phyloP scores from a whole-genome alignment of 768 basidiomycete species.

The Amyloporia xantha region DNA sequence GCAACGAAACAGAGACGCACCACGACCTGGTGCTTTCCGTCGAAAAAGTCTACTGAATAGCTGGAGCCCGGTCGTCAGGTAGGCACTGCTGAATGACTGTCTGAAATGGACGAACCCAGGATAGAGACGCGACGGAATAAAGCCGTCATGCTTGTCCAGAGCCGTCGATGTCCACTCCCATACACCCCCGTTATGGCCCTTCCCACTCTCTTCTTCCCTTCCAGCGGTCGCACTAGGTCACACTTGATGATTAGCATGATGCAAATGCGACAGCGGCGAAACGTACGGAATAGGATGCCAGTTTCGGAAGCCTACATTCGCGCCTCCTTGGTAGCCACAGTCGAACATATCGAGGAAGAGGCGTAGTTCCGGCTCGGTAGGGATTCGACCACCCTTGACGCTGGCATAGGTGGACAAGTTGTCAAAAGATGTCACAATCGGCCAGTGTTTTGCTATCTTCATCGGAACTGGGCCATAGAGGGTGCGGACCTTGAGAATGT shows the following conservation, averaged over 20 bases:
- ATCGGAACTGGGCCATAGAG: conserved; percentile 81
- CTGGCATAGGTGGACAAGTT: conserved; percentile 75
- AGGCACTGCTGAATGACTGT: not conserved
- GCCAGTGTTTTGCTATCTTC: conserved; percentile 78
- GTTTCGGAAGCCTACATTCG: conserved; percentile 83
- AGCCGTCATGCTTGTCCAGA: conserved; percentile 70
- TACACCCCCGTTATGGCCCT: conserved; percentile 87
- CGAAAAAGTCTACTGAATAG: conserved; percentile 88
- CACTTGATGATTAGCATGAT: conserved; percentile 2
- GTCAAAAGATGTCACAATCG: conserved; percentile 71
- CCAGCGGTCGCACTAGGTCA: conserved; percentile 63
- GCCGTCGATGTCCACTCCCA: conserved; percentile 97
- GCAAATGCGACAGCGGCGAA: not conserved
- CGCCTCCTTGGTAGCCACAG: conserved; percentile 66
- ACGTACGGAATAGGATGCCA: conserved; percentile 92
- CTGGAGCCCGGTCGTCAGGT: conserved; percentile 27
- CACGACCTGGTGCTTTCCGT: conserved; percentile 78
- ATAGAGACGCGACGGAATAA: conserved; percentile 67
- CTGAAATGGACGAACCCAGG: conserved; percentile 55
- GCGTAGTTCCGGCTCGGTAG: conserved; percentile 83
- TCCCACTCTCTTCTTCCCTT: conserved; percentile 38
- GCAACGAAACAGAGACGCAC: conserved; percentile 41
- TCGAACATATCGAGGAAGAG: conserved; percentile 73
- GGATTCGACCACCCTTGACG: conserved; percentile 88
- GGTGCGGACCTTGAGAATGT: conserved; percentile 77